These are phyloP conservation scores for Lentinula boryana DNA, from an alignment of 768 basidiomycete species.

Conservation along the genomic window DNA sequence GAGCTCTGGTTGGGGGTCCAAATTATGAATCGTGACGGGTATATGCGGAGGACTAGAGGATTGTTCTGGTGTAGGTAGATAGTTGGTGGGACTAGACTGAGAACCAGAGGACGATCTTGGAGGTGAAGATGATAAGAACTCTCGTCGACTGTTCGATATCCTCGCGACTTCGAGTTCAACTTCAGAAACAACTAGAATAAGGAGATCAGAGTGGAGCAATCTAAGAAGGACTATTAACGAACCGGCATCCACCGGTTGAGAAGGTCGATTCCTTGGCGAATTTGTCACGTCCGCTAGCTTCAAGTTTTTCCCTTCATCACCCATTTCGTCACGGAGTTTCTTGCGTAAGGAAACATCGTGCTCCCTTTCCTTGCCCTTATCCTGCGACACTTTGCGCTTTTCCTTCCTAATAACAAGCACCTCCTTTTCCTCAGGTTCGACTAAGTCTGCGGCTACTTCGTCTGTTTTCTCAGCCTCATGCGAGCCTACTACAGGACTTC, in stretches of 20 bases:
- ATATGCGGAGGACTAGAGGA: conserved; percentile 37
- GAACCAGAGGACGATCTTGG: conserved; percentile 27
- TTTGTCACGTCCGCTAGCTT: conserved; percentile 65
- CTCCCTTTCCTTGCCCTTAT: conserved; percentile 30
- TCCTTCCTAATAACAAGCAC: conserved; percentile 37
- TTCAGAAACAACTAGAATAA: conserved; percentile 13
- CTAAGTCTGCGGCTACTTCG: conserved; percentile 35
- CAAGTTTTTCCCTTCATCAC: conserved; percentile 31
- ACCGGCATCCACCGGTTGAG: conserved; percentile 41
- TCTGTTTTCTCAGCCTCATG: conserved; percentile 54
- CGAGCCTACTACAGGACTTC: conserved; percentile 66
- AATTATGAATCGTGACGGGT: conserved; percentile 25
- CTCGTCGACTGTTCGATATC: conserved; percentile 12
- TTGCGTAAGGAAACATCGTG: conserved; percentile 8
- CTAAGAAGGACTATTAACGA: conserved; percentile 1
- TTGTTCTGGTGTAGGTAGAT: conserved; percentile 42
- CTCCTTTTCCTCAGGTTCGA: conserved; percentile 27
- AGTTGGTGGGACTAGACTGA: not conserved
- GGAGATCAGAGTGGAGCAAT: not conserved
- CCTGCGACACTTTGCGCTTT: conserved; percentile 28
- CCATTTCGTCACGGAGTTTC: conserved; percentile 4
- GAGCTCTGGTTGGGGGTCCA: conserved; percentile 21
- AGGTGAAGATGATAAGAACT: conserved; percentile 28
- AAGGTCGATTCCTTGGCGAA: conserved; percentile 37
- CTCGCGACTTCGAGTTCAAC: conserved; percentile 11